Base-by-base conservation (phyloP, 805 yeast species). In the Wickerhamomyces ciferrii region DNA sequence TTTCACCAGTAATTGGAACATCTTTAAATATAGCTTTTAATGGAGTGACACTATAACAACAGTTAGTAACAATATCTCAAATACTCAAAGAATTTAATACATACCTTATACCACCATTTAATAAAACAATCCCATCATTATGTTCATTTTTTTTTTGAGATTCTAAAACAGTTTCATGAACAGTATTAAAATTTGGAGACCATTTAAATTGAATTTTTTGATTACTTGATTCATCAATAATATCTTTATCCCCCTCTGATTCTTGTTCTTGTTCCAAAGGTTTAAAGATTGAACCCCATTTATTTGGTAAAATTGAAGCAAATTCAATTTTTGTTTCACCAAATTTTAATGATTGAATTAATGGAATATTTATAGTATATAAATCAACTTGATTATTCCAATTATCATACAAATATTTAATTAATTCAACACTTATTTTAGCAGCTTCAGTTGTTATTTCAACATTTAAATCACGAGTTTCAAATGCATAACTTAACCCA, bases 401-500 rank as follows among this genome's bases (percentile, higher is more conserved):
- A 48, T 79, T 70, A 1, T 67, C 59, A 55, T 74, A 75, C 45
- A 92, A 68, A 52, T 84, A 70, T 46, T 76, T 60, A 37, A 88
- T 75, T 23, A 91, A 66, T 53, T 76, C 75, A 19, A 90, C 81
- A 1, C 92, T 73, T 36, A 85, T 70, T 50, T 70, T 67, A 20
- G 94, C 78, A 3, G 96, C 97, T 53, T 78, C 79, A 13, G 66
- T 66, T 46, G 89, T 61, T 10, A 78, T 66, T 17, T 66, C 65
- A 36, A 71, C 68, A 47, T 76, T 72, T n/a, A 83, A 82, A 24
- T 70, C 63, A 35, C 75, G 72, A 29, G 64, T 49, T 45, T 75
- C 79, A 60, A 84, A 94, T n/a, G 96, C 94, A 72, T 81, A 92
- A 34, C 96, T 86, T 31, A 94, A 58, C 2, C 96, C 97, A 51